Percentiles rank a stretch among this genome's conserved stretches.
Evolutionary conservation across 805 yeast genomes (phyloP).

Genomic region (Zygosaccharomyces kombuchaensis): DNA sequence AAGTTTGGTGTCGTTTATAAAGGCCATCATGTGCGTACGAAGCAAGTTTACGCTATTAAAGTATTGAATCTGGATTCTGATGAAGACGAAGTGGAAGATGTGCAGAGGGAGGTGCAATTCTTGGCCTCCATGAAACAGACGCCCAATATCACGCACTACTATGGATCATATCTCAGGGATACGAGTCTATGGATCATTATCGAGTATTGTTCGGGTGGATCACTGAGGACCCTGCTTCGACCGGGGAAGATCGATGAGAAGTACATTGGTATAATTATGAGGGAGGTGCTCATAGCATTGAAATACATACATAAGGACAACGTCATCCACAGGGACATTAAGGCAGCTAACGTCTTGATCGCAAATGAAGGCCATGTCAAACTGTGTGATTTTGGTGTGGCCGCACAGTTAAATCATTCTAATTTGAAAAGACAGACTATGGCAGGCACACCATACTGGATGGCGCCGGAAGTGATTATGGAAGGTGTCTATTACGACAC

Average conservation of each 20-base stretch:
- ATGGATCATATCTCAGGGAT: constrained; percentile 81
- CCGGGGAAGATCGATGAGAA: constrained; percentile 87
- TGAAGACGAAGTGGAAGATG: constrained; percentile 91
- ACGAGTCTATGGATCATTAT: constrained; percentile 95
- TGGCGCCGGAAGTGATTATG: constrained; percentile 97
- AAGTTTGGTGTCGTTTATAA: constrained; percentile 96
- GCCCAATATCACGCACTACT: constrained; percentile 90
- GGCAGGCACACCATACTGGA: constrained; percentile 97
- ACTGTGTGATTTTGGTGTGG: constrained; percentile 97
- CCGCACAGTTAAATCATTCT: constrained; percentile 80
- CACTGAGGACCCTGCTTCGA: constrained; percentile 74
- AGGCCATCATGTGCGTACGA: constrained; percentile 66
- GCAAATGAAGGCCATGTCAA: constrained; percentile 86
- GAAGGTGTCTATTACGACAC: constrained; percentile 85
- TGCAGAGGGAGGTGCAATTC: constrained; percentile 87
- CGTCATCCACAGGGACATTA: constrained; percentile 92
- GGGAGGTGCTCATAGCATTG: constrained; percentile 77
- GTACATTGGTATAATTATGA: constrained; percentile 73
- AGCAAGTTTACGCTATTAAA: constrained; percentile 85
- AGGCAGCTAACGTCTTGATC: constrained; percentile 91
- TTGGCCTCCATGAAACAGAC: constrained; percentile 74
- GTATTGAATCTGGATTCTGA: constrained; percentile 88
- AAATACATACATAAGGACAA: constrained; percentile 81
- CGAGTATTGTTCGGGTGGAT: constrained; percentile 98
- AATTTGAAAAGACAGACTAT: constrained; percentile 82